Base-by-base conservation (phyloP, 768 basidiomycete genomes). In the Suillus sp. region DNA sequence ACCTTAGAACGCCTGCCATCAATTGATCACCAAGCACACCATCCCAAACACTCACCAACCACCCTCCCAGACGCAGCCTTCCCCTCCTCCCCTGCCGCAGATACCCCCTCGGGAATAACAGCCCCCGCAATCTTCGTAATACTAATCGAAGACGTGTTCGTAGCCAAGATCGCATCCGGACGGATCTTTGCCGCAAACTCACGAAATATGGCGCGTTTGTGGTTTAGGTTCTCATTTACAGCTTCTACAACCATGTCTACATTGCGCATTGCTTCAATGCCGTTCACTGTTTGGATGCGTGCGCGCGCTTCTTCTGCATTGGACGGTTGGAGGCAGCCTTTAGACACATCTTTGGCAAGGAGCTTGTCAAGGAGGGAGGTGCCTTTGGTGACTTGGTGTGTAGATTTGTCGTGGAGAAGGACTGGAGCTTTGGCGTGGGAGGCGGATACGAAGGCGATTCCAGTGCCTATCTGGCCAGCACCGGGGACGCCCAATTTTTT, bases 201-300 rank as follows among this genome's bases (percentile, higher is more conserved):
- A 6, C 80, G 74, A 75, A 99, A 97, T 65, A 99, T 86, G 5
- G 80, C 76, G 67, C 87, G 83, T 75, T 98, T 99, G 35, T 97
- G 77, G 1, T 83, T 72, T 25, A 96, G 78, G 47, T 88, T 86
- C 76, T 99, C 96, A 3, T 94, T 92, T 0, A 92, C 94, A 0
- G 96, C 96, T 89, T 98, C 96, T 55, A 98, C 81, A 48, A 94
- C 92, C 85, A 98, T 89, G 71, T 96, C 95, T 9, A 88, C 91
- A 71, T 95, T 95, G 54, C 87, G 80, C 67, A 94, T 69, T 2
- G 81, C 87, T 50, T 80, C 78, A 27, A 93, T 67, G 2, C 83
- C 85, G n/a, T 82, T 80, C 4, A 92, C 84, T 11, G 88, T 79
- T 10, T 72, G 79, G 25, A 99, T 79, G 51, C 91, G 81, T 22